A percentile compares a stretch with the other conserved stretches of the same genome.
phyloP scores from a whole-genome alignment of 2,329 filamentous ascomycete genomes.

The Aspergillaceae sp. region DNA sequence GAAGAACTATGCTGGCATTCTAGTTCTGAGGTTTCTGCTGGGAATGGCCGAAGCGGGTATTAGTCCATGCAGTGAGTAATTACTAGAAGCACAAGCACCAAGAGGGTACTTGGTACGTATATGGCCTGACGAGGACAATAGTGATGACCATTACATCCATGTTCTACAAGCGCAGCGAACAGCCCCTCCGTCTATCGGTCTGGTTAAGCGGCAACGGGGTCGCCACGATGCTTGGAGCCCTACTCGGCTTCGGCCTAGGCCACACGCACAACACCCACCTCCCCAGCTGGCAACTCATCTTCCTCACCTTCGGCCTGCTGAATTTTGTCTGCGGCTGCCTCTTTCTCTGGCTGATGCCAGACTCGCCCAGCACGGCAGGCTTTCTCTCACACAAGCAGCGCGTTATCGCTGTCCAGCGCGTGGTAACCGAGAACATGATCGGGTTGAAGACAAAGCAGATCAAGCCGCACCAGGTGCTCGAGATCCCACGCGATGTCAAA shows the following conservation, averaged over 20 bases:
- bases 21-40: slow-evolving; percentile 41
- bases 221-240: slow-evolving; percentile 30
- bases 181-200: slow-evolving; percentile 26
- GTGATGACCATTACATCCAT: slow-evolving; percentile 31
- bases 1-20: slow-evolving; percentile 34
- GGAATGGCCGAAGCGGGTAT: slow-evolving; percentile 36
- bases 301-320: slow-evolving; percentile 32
- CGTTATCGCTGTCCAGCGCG: slow-evolving; percentile 33
- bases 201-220: slow-evolving; percentile 32
- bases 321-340: slow-evolving; percentile 38
- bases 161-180: slow-evolving; percentile 32
- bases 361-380: slow-evolving; percentile 30
- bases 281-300: slow-evolving; percentile 34
- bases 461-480: slow-evolving; percentile 28
- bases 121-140: slow-evolving; percentile 1
- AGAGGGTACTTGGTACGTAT: not conserved
- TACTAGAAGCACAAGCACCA: not conserved
- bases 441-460: slow-evolving; percentile 32
- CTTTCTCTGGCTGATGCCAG: slow-evolving; percentile 29
- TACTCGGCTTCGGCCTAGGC: slow-evolving; percentile 28
- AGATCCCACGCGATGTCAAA: slow-evolving; percentile 33
- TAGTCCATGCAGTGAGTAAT: slow-evolving; percentile 20
- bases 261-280: slow-evolving; percentile 21
- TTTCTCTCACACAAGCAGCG: slow-evolving; percentile 33
- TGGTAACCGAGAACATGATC: slow-evolving; percentile 36